Evolutionary conservation across 1,284 basidiomycete genomes (phyloP).

Genomic region (Microbotryomycetes sp.): DNA sequence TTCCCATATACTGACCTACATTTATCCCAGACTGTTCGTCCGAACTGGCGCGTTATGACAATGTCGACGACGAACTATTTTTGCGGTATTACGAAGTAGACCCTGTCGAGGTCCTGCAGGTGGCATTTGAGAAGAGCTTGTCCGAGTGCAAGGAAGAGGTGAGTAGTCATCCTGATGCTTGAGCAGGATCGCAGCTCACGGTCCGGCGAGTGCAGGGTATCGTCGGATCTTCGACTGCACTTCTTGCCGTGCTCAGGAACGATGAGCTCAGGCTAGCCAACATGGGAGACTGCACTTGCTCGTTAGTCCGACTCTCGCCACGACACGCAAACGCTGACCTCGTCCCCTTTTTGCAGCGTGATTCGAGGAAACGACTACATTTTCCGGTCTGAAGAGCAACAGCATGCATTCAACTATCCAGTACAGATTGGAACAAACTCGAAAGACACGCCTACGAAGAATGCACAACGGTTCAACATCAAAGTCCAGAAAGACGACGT

Average conservation of each 20-base stretch:
- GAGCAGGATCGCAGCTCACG: not conserved
- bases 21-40: slow-evolving; percentile 25
- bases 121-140: slow-evolving; percentile 50
- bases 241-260: slow-evolving; percentile 53
- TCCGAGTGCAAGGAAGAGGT: slow-evolving; percentile 44
- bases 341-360: slow-evolving; percentile 12
- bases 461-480: slow-evolving; percentile 65
- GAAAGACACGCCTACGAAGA: slow-evolving; percentile 57
- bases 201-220: slow-evolving; percentile 43
- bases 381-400: slow-evolving; percentile 89
- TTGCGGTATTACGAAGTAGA: slow-evolving; percentile 41
- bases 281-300: slow-evolving; percentile 74
- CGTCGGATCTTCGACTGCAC: slow-evolving; percentile 50
- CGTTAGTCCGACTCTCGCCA: slow-evolving; percentile 6
- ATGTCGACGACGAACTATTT: slow-evolving; percentile 34
- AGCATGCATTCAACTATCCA: slow-evolving; percentile 91
- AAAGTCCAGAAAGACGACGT: slow-evolving; percentile 71
- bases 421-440: slow-evolving; percentile 75
- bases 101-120: slow-evolving; percentile 53
- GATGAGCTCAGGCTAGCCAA: slow-evolving; percentile 83
- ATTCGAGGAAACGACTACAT: slow-evolving; percentile 44
- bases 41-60: slow-evolving; percentile 32
- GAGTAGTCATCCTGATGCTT: slow-evolving; percentile 14
- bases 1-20: not conserved
- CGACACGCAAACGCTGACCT: slow-evolving; percentile 11